phyloP scores from a whole-genome alignment of 176 grass and related monocot species.

The Musa beccarii region DNA sequence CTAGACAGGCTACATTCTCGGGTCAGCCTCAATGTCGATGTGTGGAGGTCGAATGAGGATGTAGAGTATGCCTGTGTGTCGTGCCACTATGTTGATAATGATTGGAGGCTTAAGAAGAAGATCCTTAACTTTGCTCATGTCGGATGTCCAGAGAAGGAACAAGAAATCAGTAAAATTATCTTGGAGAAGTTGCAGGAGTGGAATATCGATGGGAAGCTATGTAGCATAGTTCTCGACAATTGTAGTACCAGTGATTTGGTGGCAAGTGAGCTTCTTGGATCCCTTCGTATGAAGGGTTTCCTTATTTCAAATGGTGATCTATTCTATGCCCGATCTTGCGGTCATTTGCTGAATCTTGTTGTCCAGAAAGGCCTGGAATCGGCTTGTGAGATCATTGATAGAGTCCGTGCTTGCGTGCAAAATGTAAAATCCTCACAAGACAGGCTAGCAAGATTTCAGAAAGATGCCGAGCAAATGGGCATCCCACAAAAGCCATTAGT shows the following conservation, averaged over 20 bases:
- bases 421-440: slow-evolving; percentile 82
- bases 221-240: slow-evolving; percentile 66
- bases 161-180: slow-evolving; percentile 49
- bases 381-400: slow-evolving; percentile 43
- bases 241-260: slow-evolving; percentile 51
- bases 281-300: slow-evolving; percentile 50
- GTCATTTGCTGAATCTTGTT: slow-evolving; percentile 65
- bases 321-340: slow-evolving; percentile 69
- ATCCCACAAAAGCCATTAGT: slow-evolving; percentile 60
- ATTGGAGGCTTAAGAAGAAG: slow-evolving; percentile 92
- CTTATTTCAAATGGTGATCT: slow-evolving; percentile 67
- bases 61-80: slow-evolving; percentile 73
- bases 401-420: slow-evolving; percentile 61
- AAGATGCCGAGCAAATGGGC: slow-evolving; percentile 48
- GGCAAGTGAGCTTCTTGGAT: slow-evolving; percentile 53
- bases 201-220: slow-evolving; percentile 69
- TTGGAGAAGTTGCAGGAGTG: slow-evolving; percentile 66
- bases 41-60: slow-evolving; percentile 69
- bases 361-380: slow-evolving; percentile 75
- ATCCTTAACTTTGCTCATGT: slow-evolving; percentile 79
- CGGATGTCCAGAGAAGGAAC: slow-evolving; percentile 35
- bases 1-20: slow-evolving; percentile 49
- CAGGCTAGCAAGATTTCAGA: slow-evolving; percentile 59
- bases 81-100: slow-evolving; percentile 80
- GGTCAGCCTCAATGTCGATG: slow-evolving; percentile 80